Conservation (phyloP, 2,329 filamentous ascomycete species). For the Trichoderma simmonsii region DNA sequence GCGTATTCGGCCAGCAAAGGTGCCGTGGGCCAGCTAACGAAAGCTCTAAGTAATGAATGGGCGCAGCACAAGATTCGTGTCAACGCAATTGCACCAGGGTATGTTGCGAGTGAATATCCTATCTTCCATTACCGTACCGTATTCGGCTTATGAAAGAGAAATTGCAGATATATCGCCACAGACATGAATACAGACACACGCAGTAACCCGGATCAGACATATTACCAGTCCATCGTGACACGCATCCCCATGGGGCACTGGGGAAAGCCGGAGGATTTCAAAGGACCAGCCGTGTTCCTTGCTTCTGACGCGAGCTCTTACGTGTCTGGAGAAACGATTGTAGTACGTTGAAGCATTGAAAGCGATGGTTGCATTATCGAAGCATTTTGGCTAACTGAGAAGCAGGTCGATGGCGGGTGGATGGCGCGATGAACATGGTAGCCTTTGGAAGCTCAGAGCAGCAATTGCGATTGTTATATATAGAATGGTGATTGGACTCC, state of each 20-base stretch:
- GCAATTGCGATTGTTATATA: background rate
- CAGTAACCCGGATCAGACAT: background rate
- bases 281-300: background rate
- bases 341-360: background rate
- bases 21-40: background rate
- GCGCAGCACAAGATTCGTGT: slow-evolving; percentile 1
- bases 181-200: slow-evolving; percentile 6
- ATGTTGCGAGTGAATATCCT: background rate
- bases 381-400: background rate
- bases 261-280: slow-evolving; percentile 2
- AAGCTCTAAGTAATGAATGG: background rate
- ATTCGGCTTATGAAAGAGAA: background rate
- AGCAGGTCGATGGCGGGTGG: background rate
- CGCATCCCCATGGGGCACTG: background rate
- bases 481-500: accelerated
- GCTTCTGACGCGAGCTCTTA: background rate
- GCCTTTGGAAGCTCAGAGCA: background rate
- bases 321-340: background rate
- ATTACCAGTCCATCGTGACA: background rate
- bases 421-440: background rate
- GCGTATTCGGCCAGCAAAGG: slow-evolving; percentile 1
- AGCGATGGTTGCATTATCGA: background rate
- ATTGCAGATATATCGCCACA: background rate
- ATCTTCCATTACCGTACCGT: background rate
- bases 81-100: slow-evolving; percentile 7